A percentile compares a stretch with the other conserved stretches of the same genome.
Evolutionary conservation across 495 filamentous ascomycete genomes (phyloP).

Genomic region (Tuber calosporum): DNA sequence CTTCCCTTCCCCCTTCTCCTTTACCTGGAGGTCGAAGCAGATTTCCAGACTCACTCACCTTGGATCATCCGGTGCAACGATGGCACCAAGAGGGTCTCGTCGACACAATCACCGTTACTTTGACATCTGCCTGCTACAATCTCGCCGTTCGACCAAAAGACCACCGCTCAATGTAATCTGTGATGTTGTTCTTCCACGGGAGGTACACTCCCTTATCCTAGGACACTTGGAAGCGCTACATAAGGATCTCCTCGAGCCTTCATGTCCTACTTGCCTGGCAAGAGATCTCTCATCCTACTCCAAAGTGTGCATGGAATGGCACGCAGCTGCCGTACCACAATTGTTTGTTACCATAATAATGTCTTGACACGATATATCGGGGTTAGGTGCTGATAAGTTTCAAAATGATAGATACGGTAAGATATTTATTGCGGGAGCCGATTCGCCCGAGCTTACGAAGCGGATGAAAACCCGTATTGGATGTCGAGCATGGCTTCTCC

Average conservation of each 20-base stretch:
- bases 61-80: background rate
- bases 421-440: conserved; percentile 26
- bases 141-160: background rate
- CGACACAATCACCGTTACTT: background rate
- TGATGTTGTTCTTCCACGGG: conserved; percentile 18
- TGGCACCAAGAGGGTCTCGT: background rate
- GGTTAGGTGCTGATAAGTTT: conserved; percentile 13
- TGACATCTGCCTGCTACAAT: background rate
- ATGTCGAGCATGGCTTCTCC: conserved; percentile 63
- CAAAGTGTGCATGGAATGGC: conserved; percentile 28
- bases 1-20: background rate
- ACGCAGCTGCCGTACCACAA: conserved; percentile 20
- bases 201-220: conserved; percentile 23
- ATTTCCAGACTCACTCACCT: background rate
- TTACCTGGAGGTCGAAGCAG: background rate
- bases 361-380: background rate
- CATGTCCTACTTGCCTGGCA: conserved; percentile 23
- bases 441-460: conserved; percentile 21
- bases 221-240: conserved; percentile 21
- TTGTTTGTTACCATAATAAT: conserved; percentile 22
- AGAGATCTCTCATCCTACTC: conserved; percentile 31
- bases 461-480: conserved; percentile 44
- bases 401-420: conserved; percentile 21
- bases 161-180: background rate
- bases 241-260: conserved; percentile 16